Base-by-base conservation (phyloP, 495 filamentous ascomycete genomes). In the Penicillium turbatum region DNA sequence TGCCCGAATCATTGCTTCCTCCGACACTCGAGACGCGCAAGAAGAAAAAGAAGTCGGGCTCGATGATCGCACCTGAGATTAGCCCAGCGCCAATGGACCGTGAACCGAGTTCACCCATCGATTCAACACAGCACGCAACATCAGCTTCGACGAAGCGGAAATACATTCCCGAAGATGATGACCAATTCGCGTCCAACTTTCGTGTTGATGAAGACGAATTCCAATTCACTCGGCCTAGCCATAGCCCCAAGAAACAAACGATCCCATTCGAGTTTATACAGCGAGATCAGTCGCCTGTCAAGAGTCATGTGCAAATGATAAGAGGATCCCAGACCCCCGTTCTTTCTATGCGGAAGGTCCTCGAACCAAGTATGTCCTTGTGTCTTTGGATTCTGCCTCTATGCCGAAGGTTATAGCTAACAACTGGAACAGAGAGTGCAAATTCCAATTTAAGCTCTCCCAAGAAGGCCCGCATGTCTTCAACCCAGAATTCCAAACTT, bases 141-240 rank as follows among this genome's bases (percentile, higher is more conserved):
- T 74, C 74, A 15, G 82, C 80, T 12, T 76, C 80, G 3, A 87
- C 80, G 3, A 88, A 88, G 64, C 68, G 84, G 31, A 87, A 87
- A 62, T 75, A 86, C 26, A 81, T 72, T 54, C 72, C 76, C 5
- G 79, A 86, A 15, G 77, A 82, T 16, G 72, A 78, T 15, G 66
- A 73, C 8, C 34, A 29, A 26, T 60, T 64, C 40, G 50, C 45
- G 40, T 54, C 64, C 30, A 60, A 56, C 37, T 15, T 48, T 8
- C 53, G 62, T 19, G 55, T 51, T 16, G 67, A 69, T 31, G 74
- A 73, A 17, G 76, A 73, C 42, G 72, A 70, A 40, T 84, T 85
- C 57, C 71, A 79, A 48, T 85, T 79, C 58, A 70, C 51, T 32
- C 67, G 67, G 30, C 59, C 69, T 5, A 52, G 27, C 44, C 47